Evolutionary conservation across 306 rosid genomes (phyloP), one percentile per base, ranked within the genome.

Genomic region (Pachyrhizus erosus): DNA sequence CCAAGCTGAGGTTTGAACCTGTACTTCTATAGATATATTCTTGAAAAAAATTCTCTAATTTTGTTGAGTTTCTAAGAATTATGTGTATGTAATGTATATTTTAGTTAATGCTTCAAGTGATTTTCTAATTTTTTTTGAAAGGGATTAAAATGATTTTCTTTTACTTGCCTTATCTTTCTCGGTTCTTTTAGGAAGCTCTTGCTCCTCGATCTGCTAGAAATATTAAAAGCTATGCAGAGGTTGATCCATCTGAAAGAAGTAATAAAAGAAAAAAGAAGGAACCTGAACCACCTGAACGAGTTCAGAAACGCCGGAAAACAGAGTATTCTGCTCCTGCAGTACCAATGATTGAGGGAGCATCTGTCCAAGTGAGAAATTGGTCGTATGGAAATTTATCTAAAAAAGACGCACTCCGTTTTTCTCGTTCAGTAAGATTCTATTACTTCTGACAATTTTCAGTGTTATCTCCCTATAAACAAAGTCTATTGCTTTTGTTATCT

Each of bases 161-260:
- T 17, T 20, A 13, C 12, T n/a, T 24, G 46, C 0, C 11, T 58
- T 33, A 24, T 76, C 11, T 9, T 76, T 70, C 26, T 33, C 46
- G 34, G 20, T 37, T 83, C 74, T 55, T 85, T n/a, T 78, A 96
- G 99, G 98, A 96, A 26, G 93, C 94, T 72, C 89, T 92, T 71
- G 99, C 33, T 85, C 99, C 99, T 46, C 98, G 99, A 73, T 92
- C 98, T 86, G 97, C 97, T 7, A 88, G 99, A 80, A 93, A 90
- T 86, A 94, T 87, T 29, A 96, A 92, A 88, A 94, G 98, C 70
- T 96, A 96, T 82, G 97, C 98, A 0, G 99, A 96, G 83, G 92
- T 88, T 74, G 85, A 89, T 81, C 97, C 88, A 69, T 82, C 89
- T 34, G 99, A 91, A 84, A 92, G 86, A 77, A 89, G 89, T 86